Percentiles rank a stretch among this genome's conserved stretches.
Conservation (phyloP, 2,329 filamentous ascomycete genomes). For the Pleoardoris graminearum region DNA sequence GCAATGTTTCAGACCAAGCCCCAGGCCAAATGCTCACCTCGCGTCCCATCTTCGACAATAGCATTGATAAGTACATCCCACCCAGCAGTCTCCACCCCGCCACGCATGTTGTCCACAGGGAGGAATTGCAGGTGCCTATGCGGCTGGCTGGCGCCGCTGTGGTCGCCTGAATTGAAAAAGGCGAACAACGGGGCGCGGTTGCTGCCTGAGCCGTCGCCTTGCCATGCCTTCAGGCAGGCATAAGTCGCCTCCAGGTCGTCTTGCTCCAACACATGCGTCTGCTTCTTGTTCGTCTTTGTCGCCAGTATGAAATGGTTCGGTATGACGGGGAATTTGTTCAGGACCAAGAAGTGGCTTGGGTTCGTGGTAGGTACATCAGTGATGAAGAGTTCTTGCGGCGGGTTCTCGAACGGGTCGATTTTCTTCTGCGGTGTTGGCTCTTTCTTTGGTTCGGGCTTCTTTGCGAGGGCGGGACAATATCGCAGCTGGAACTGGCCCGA, state of each 20-base stretch:
- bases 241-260: conserved; percentile 65
- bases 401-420: conserved; percentile 67
- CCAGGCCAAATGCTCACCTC: too few species aligned
- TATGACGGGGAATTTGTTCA: conserved; percentile 77
- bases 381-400: conserved; percentile 58
- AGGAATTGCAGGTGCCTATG: conserved; percentile 75
- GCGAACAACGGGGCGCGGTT: conserved; percentile 57
- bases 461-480: conserved; percentile 69
- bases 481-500: conserved; percentile 70
- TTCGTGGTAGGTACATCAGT: conserved; percentile 51
- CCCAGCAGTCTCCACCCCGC: conserved; percentile 33
- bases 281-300: conserved; percentile 65
- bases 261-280: conserved; percentile 65
- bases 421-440: conserved; percentile 28
- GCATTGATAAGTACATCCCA: conserved; percentile 57
- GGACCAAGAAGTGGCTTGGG: conserved; percentile 64
- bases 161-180: conserved; percentile 71
- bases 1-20: not conserved
- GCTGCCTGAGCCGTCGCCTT: conserved; percentile 26
- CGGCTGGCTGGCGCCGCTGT: conserved; percentile 72
- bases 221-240: conserved; percentile 64
- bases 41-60: conserved; percentile 27
- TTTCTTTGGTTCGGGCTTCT: conserved; percentile 62
- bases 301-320: conserved; percentile 72
- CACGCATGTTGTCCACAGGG: conserved; percentile 65